Evolutionary conservation across 192 early-diverging fungal species (phyloP).

Genomic region (Globomyces pollinis-pini): DNA sequence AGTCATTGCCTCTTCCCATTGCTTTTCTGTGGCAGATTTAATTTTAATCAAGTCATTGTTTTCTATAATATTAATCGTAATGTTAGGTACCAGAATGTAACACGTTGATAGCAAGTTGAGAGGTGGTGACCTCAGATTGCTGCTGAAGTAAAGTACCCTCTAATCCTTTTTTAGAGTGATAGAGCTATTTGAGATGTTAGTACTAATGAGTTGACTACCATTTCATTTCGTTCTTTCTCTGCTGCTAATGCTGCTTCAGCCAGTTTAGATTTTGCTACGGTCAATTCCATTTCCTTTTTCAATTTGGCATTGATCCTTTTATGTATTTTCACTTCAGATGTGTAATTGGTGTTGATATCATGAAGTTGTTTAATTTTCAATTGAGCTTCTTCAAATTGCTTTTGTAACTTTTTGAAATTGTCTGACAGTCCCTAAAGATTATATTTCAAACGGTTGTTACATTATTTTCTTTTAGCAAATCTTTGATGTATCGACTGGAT

Average conservation of each 20-base stretch:
- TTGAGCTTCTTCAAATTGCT: slow-evolving; percentile 24
- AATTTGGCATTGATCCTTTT: slow-evolving; percentile 37
- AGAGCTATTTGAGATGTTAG: slow-evolving; percentile 12
- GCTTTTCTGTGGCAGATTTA: slow-evolving; percentile 30
- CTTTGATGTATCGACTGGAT: slow-evolving; percentile 18
- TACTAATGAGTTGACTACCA: no score
- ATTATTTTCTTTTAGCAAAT: slow-evolving; percentile 16
- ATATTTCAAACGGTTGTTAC: slow-evolving; percentile 6
- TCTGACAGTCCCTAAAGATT: background rate
- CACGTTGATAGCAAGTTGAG: slow-evolving; percentile 32
- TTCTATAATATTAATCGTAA: slow-evolving; percentile 17
- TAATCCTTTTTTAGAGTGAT: slow-evolving; percentile 25
- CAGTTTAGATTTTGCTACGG: slow-evolving; percentile 13
- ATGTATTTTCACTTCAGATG: slow-evolving; percentile 41
- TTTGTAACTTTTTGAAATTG: slow-evolving; percentile 11
- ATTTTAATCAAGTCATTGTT: slow-evolving; percentile 15
- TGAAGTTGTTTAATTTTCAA: slow-evolving; percentile 25
- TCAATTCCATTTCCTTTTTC: slow-evolving; percentile 33
- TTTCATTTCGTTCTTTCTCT: slow-evolving; percentile 29
- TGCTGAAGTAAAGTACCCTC: slow-evolving; percentile 33
- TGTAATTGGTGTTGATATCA: slow-evolving; percentile 39
- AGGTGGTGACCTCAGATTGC: slow-evolving; percentile 30
- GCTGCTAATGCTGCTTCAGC: slow-evolving; percentile 22
- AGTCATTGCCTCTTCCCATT: slow-evolving; percentile 44
- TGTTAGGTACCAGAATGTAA: slow-evolving; percentile 26